phyloP scores from a whole-genome alignment of 2,329 filamentous ascomycete species.

The Didymellaceae sp. region DNA sequence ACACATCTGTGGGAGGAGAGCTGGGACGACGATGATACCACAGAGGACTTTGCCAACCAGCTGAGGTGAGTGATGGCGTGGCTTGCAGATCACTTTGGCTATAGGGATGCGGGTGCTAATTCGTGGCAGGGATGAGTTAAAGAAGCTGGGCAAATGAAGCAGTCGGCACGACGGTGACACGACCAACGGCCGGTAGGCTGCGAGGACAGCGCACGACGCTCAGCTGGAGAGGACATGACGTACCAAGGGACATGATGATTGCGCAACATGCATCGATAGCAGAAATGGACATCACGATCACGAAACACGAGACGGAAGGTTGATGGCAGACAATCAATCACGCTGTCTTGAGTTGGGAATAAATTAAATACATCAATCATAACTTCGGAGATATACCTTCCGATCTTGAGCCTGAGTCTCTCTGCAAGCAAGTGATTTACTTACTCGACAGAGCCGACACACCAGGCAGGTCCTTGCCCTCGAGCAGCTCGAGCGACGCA shows the following conservation, averaged over 20 bases:
- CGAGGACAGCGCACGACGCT: not conserved
- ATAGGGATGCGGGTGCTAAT: slow-evolving; percentile 10
- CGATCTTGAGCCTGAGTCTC: slow-evolving; percentile 35
- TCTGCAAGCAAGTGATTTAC: slow-evolving; percentile 51
- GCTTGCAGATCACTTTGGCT: too few species aligned
- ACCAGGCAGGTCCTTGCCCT: slow-evolving; percentile 97
- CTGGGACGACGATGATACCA: slow-evolving; percentile 98
- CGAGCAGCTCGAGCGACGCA: slow-evolving; percentile 91
- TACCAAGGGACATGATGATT: not conserved
- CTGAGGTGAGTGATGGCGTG: slow-evolving; percentile 70
- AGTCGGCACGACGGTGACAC: not conserved
- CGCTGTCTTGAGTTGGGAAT: slow-evolving; percentile 29
- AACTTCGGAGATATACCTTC: slow-evolving; percentile 45
- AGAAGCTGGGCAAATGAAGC: slow-evolving; percentile 80
- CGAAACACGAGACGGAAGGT: slow-evolving; percentile 1
- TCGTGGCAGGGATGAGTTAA: slow-evolving; percentile 77
- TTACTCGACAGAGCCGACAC: slow-evolving; percentile 86
- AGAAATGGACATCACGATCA: slow-evolving; percentile 20
- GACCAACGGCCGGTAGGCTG: not conserved
- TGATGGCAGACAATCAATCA: slow-evolving; percentile 21
- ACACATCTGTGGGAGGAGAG: slow-evolving; percentile 98
- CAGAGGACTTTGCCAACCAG: slow-evolving; percentile 93
- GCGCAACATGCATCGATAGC: slow-evolving; percentile 1
- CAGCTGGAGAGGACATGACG: not conserved
- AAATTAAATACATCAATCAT: slow-evolving; percentile 41